A percentile compares a stretch with the other conserved stretches of the same genome.
phyloP scores from a whole-genome alignment of 768 basidiomycete species.

The Boletus reticuloceps region DNA sequence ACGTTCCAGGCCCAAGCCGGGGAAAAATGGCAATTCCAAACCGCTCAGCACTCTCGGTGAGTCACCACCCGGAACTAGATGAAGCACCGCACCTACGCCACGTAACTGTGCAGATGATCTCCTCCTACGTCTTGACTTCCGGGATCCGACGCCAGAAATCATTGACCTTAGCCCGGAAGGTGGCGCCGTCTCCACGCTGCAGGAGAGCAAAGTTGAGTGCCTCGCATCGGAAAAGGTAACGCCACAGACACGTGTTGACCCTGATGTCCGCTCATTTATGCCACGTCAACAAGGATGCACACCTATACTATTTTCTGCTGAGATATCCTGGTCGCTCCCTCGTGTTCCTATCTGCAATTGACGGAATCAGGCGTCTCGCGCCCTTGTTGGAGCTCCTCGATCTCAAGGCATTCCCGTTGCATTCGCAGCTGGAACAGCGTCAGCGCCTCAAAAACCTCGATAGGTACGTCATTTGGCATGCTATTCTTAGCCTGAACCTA shows the following conservation, averaged over 20 bases:
- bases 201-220: constrained; percentile 90
- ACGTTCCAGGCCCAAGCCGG: constrained; percentile 43
- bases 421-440: constrained; percentile 94
- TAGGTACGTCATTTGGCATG: constrained; percentile 44
- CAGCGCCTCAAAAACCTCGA: constrained; percentile 96
- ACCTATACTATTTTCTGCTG: constrained; percentile 94
- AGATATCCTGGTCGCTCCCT: constrained; percentile 94
- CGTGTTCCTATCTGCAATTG: constrained; percentile 93
- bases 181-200: constrained; percentile 77
- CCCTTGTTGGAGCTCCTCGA: constrained; percentile 82
- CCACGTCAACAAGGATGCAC: constrained; percentile 63
- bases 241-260: constrained; percentile 19
- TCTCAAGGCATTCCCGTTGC: constrained; percentile 76
- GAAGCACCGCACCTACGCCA: constrained; percentile 1
- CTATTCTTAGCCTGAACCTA: neutral
- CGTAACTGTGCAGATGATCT: constrained; percentile 66
- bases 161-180: constrained; percentile 90
- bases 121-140: constrained; percentile 86
- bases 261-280: constrained; percentile 8
- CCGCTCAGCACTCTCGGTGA: constrained; percentile 75
- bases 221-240: constrained; percentile 77
- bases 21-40: constrained; percentile 44
- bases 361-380: constrained; percentile 86
- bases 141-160: constrained; percentile 82
- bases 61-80: constrained; percentile 13